These are phyloP conservation scores for Elsinoe batatas DNA, from an alignment of 2,329 filamentous ascomycete genomes.

Conservation along the genomic window DNA sequence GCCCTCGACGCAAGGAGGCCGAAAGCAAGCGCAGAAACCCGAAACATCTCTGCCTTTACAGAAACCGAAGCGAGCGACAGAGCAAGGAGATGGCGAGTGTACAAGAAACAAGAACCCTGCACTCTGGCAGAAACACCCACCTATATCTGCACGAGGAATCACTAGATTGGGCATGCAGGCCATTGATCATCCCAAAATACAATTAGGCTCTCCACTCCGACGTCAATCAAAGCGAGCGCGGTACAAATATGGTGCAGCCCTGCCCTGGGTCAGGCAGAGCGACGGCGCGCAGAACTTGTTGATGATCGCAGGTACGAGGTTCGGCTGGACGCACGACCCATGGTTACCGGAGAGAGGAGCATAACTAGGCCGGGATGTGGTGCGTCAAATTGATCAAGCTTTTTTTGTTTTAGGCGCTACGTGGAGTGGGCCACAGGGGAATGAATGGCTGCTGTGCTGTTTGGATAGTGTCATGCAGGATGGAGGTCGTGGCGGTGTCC, in stretches of 20 bases:
- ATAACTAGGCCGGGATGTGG: background rate
- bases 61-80: background rate
- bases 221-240: background rate
- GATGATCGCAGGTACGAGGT: background rate
- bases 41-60: background rate
- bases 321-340: constrained; percentile 4
- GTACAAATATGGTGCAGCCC: background rate
- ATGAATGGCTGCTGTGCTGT: background rate
- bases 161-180: too few relatives aligned
- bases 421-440: background rate
- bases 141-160: background rate
- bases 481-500: background rate
- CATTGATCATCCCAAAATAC: constrained; percentile 4
- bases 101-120: background rate
- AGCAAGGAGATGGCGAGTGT: background rate
- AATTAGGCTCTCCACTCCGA: background rate
- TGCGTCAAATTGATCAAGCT: background rate
- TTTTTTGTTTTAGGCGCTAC: background rate
- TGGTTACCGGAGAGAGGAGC: background rate
- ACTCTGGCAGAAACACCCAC: background rate
- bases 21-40: background rate
- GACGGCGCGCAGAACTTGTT: background rate
- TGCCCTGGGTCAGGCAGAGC: background rate
- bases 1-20: constrained; percentile 11
- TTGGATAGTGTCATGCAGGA: constrained; percentile 1